Base-by-base conservation (phyloP, 768 basidiomycete species). In the Crassisporium funariophilum region DNA sequence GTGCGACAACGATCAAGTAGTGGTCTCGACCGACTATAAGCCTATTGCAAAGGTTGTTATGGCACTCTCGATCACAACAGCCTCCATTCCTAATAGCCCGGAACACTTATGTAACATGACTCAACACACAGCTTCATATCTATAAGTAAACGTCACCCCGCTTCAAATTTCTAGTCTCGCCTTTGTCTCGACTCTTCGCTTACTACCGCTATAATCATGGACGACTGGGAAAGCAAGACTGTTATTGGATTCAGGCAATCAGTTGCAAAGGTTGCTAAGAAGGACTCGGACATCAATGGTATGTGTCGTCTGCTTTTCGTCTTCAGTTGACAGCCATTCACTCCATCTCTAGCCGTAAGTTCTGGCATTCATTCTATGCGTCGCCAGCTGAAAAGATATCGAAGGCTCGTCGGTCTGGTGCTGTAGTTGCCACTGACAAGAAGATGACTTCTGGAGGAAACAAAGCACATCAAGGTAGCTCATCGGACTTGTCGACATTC, bases 381-480 rank as follows among this genome's bases (percentile, higher is more conserved):
- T n/a, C n/a, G n/a, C n/a, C n/a, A n/a, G n/a, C n/a, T n/a, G n/a
- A n/a, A n/a, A n/a, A n/a, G n/a, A n/a, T n/a, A n/a, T n/a, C n/a
- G 6, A 55, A 91, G 88, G 91, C 91, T 49, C 82, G 87, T 23
- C 74, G 91, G 60, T 64, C 76, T 33, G 90, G 89, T 22, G 81
- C 85, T 36, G 84, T 90, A 50, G 84, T 93, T 24, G 79, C 81
- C 17, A 91, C 88, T 7, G 90, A 93, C 67, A 93, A 88, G 76
- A 92, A 91, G 59, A 64, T 82, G 3, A 69, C 81, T 11, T 74
- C 65, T 20, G 87, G 86, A 27, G 64, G 64, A 35, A 94, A 94
- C 77, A 94, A 91, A 68, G 83, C 83, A 22, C 84, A 85, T 62
- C 74, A 72, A 59, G 85, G 91, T 91, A 45, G 36, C 49, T 4